Evolutionary conservation across 2,329 filamentous ascomycete species (phyloP).

Genomic region (Ambrosiella beaveri): DNA sequence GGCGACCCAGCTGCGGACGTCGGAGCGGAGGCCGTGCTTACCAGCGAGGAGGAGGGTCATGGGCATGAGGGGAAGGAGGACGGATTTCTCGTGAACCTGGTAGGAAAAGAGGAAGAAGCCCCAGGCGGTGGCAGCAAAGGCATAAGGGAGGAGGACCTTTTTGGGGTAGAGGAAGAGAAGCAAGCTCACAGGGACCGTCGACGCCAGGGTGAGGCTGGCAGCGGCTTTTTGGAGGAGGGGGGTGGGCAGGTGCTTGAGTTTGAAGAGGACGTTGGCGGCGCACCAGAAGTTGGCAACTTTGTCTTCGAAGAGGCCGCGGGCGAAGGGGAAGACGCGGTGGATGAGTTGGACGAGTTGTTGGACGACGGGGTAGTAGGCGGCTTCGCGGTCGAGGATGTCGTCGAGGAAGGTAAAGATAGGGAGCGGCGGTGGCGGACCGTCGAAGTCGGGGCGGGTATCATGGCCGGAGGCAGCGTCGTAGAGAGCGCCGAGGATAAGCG

Average conservation of each 20-base stretch:
- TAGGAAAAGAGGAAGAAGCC: conserved; percentile 96
- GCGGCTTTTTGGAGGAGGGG: conserved; percentile 60
- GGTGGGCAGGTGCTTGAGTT: conserved; percentile 58
- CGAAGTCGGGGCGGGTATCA: conserved; percentile 10
- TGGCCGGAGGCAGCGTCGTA: conserved; percentile 52
- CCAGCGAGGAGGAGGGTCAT: conserved; percentile 79
- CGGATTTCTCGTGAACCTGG: conserved; percentile 96
- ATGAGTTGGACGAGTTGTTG: conserved; percentile 70
- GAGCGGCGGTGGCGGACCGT: conserved; percentile 21
- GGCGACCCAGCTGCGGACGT: conserved; percentile 77
- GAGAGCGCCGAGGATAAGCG: conserved; percentile 54
- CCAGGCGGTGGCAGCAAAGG: conserved; percentile 75
- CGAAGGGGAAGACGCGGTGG: conserved; percentile 89
- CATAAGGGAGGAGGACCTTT: conserved; percentile 60
- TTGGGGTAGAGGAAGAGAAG: conserved; percentile 65
- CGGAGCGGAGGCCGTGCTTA: conserved; percentile 57
- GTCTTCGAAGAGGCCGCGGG: conserved; percentile 91
- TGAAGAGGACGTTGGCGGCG: conserved; percentile 73
- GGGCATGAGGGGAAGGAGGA: conserved; percentile 76
- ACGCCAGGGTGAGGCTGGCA: conserved; percentile 52
- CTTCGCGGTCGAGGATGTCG: conserved; percentile 41
- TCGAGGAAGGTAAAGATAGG: conserved; percentile 43
- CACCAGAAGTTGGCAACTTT: conserved; percentile 99
- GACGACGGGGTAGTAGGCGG: conserved; percentile 55
- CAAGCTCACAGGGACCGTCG: conserved; percentile 63